Conservation (phyloP, 2,329 filamentous ascomycete genomes). For the Alternaria longipes region DNA sequence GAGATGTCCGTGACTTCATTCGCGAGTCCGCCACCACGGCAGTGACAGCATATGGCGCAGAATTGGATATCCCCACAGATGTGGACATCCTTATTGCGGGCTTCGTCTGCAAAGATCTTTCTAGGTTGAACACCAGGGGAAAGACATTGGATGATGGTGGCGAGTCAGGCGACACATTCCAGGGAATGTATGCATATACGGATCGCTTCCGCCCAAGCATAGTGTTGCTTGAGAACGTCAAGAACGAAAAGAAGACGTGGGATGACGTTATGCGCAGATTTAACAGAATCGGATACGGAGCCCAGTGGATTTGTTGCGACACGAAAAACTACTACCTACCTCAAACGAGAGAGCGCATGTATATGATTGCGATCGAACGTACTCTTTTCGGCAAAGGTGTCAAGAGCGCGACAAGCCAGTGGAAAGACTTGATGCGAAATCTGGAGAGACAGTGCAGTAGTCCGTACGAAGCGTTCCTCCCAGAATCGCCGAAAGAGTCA, state of each 20-base stretch:
- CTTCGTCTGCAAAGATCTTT: conserved; percentile 80
- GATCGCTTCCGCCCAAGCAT: conserved; percentile 66
- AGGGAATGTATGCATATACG: conserved; percentile 67
- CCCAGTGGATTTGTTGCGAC: conserved; percentile 63
- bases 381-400: conserved; percentile 25
- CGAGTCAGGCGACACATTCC: conserved; percentile 73
- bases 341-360: conserved; percentile 65
- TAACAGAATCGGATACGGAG: conserved; percentile 64
- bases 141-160: conserved; percentile 65
- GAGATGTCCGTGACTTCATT: conserved; percentile 58
- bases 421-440: conserved; percentile 56
- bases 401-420: conserved; percentile 40
- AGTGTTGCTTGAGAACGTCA: conserved; percentile 78
- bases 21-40: conserved; percentile 59
- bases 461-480: conserved; percentile 69
- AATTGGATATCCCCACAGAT: conserved; percentile 63
- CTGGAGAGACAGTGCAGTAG: conserved; percentile 69
- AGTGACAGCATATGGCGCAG: conserved; percentile 72
- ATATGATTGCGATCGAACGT: conserved; percentile 57
- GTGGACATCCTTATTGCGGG: conserved; percentile 75
- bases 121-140: conserved; percentile 66
- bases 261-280: conserved; percentile 57
- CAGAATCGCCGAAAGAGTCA: conserved; percentile 63
- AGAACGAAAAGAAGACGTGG: conserved; percentile 64
- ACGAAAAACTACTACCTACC: conserved; percentile 78